Evolutionary conservation across 331 rosid species (phyloP), one percentile per base, ranked within the genome.

Genomic region (Saraca asoca): DNA sequence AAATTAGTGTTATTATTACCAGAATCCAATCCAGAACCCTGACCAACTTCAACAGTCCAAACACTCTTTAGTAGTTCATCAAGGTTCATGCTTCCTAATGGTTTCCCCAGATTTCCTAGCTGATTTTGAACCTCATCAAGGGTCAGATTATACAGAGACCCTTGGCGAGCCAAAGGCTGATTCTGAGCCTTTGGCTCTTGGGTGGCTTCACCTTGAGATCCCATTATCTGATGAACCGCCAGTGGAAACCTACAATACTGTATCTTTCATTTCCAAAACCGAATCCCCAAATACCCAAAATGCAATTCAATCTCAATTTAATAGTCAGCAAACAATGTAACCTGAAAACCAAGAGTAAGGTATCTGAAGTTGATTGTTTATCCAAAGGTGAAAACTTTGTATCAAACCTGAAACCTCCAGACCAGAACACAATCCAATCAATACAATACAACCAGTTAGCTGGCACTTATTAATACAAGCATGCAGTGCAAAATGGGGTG

Each of bases 61-160:
- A 81, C 76, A 73, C 82, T 73, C 72, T 77, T 81, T 16, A 81
- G 82, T 9, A 81, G 68, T 56, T 81, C 85, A 49, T 81, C 85
- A 0, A 81, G 80, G 65, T 77, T 81, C 82, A 81, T 73, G 71
- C 85, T 81, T 24, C 85, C 75, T 18, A 75, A n/a, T 62, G 87
- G 87, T 51, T 82, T 82, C 74, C 81, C 87, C 12, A 79, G 58
- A 72, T 82, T 72, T 16, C 81, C 79, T 57, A 82, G 81, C 78
- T 78, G 83, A 56, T 66, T 75, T 17, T 78, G 83, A 7, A 82
- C 83, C 81, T 78, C 87, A 64, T 82, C 83, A 53, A 82, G 79
- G 48, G 86, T 78, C 33, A 82, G 86, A 59, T 73, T 82, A 64
- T 78, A 82, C 56, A 78, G 62, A 14, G 83, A 71, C 17, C 83